These are phyloP conservation scores for Protomyces lactucae-debilis DNA, from an alignment of 1,139 yeast species.

Conservation along the genomic window DNA sequence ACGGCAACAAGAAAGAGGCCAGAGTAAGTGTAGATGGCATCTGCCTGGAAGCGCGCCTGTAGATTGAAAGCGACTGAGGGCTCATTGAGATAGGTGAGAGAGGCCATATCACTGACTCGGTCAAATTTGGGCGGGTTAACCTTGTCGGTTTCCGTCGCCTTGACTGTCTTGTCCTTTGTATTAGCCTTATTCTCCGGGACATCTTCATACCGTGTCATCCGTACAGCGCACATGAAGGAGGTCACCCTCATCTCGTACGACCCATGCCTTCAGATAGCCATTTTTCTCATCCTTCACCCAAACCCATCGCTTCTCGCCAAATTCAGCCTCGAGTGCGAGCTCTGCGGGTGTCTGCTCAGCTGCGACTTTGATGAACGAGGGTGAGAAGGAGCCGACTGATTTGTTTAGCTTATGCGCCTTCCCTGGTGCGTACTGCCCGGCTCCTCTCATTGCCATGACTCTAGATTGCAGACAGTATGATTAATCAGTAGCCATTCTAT, in stretches of 20 bases:
- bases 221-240: conserved; percentile 52
- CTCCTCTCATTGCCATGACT: neutral
- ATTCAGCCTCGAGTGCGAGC: conserved; percentile 46
- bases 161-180: conserved; percentile 44
- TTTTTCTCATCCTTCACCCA: conserved; percentile 74
- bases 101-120: conserved; percentile 92
- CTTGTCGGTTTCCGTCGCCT: conserved; percentile 52
- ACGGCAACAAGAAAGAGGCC: conserved; percentile 94
- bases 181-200: neutral
- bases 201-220: conserved; percentile 45
- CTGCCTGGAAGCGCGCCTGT: conserved; percentile 68
- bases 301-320: conserved; percentile 59
- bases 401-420: neutral
- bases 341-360: conserved; percentile 2
- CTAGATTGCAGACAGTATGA: neutral
- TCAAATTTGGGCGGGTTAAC: conserved; percentile 87
- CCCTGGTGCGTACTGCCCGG: neutral
- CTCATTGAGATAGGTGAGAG: conserved; percentile 86
- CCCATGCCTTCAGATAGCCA: conserved; percentile 65
- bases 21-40: conserved; percentile 69
- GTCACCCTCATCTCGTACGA: conserved; percentile 53
- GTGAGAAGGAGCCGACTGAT: conserved; percentile 16
- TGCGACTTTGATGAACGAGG: conserved; percentile 8
- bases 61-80: conserved; percentile 87
- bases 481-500: neutral